Percentiles rank a stretch among this genome's conserved stretches.
These are phyloP conservation scores for Sindora glabra DNA, from an alignment of 306 rosid genomes.

Conservation along the genomic window DNA sequence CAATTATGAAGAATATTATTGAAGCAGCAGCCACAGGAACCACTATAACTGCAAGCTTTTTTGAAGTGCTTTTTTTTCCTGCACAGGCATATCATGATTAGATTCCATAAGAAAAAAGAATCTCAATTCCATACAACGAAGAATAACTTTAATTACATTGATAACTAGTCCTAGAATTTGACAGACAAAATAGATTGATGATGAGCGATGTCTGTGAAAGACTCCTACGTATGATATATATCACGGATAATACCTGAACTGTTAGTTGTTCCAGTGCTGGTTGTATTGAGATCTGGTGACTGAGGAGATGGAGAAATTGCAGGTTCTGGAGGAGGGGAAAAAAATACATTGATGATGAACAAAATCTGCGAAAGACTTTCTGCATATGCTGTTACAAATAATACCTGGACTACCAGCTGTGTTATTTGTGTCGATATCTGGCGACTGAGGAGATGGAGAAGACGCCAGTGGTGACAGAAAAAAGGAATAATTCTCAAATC, in stretches of 20 bases:
- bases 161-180: neutral
- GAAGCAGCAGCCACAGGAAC: neutral
- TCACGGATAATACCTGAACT: too few species aligned
- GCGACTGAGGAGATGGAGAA: conserved; percentile 6
- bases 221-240: too few species aligned
- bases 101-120: neutral
- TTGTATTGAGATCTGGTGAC: neutral
- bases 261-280: neutral
- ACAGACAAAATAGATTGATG: neutral
- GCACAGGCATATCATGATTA: neutral
- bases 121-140: neutral
- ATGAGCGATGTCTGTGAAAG: neutral
- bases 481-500: conserved; percentile 3
- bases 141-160: neutral
- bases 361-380: neutral
- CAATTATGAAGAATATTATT: neutral
- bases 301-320: neutral
- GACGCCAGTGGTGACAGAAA: neutral
- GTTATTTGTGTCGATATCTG: neutral
- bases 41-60: neutral
- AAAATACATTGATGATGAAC: neutral
- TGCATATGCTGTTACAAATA: too few species aligned
- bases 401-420: neutral
- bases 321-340: neutral
- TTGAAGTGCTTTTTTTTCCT: conserved; percentile 3